A percentile compares a stretch with the other conserved stretches of the same genome.
These are phyloP conservation scores for Hirschfeldia incana DNA, from an alignment of 345 rosid species.

Conservation along the genomic window DNA sequence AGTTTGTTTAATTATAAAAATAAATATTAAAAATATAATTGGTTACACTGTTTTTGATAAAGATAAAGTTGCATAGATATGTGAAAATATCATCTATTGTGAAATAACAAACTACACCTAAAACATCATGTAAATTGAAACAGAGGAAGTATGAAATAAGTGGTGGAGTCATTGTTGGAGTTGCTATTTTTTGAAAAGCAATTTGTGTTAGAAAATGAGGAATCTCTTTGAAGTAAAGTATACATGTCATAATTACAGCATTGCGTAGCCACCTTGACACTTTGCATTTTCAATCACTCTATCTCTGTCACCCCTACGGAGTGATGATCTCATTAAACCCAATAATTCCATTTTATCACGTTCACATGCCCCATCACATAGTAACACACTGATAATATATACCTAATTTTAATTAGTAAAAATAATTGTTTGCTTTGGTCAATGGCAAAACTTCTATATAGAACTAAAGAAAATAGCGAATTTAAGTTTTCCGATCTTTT, in stretches of 20 bases:
- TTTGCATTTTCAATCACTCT: constrained; percentile 16
- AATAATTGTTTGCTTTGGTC: neutral
- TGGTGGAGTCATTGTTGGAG: constrained; percentile 39
- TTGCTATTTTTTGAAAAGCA: constrained; percentile 32
- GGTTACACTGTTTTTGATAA: no score
- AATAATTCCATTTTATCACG: neutral
- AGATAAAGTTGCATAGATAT: no score
- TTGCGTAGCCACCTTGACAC: constrained; percentile 39
- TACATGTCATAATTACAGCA: constrained; percentile 37
- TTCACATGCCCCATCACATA: neutral
- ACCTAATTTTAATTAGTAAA: neutral
- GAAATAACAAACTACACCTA: no score
- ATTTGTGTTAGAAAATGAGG: constrained; percentile 33
- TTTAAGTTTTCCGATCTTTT: no score
- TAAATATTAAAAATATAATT: no score
- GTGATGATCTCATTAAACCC: constrained; percentile 39
- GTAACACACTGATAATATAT: neutral
- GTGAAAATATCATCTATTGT: no score
- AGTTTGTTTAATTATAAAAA: no score
- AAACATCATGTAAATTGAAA: no score
- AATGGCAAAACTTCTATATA: neutral
- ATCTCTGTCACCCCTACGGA: constrained; percentile 35
- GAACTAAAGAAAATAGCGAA: no score
- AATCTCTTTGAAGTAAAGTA: constrained; percentile 43
- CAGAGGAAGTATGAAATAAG: constrained; percentile 13